phyloP scores from a whole-genome alignment of 164 flowering plant genomes.

The Berberis thunbergii region DNA sequence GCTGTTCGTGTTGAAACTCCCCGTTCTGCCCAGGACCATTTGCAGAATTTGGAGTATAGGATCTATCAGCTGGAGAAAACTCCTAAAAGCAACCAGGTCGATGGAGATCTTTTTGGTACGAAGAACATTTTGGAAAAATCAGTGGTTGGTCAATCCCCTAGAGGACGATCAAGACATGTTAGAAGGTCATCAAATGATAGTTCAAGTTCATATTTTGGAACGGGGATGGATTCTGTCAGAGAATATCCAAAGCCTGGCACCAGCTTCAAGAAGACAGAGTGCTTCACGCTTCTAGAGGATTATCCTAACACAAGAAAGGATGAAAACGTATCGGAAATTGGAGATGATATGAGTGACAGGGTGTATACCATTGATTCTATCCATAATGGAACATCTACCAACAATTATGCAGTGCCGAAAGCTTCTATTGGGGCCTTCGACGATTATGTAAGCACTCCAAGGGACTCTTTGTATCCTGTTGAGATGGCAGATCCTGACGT shows the following conservation, averaged over 20 bases:
- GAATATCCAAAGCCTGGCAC: slow-evolving; percentile 38
- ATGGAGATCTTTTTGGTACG: slow-evolving; percentile 34
- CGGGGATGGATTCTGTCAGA: neutral
- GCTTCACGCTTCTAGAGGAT: slow-evolving; percentile 29
- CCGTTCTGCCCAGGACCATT: slow-evolving; percentile 15
- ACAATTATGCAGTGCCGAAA: slow-evolving; percentile 31
- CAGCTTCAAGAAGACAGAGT: slow-evolving; percentile 43
- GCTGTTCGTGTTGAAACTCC: no score
- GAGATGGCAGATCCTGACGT: slow-evolving; percentile 64
- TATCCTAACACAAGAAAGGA: slow-evolving; percentile 26
- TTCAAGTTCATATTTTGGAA: slow-evolving; percentile 30
- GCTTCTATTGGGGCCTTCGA: slow-evolving; percentile 30
- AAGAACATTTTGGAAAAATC: slow-evolving; percentile 56
- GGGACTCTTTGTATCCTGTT: slow-evolving; percentile 27
- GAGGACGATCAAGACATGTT: slow-evolving; percentile 26
- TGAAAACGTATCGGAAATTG: slow-evolving; percentile 51
- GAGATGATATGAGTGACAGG: slow-evolving; percentile 75
- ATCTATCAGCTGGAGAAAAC: slow-evolving; percentile 34
- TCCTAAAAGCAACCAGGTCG: slow-evolving; percentile 37
- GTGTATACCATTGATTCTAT: slow-evolving; percentile 81
- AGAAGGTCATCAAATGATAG: slow-evolving; percentile 57
- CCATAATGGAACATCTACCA: slow-evolving; percentile 36
- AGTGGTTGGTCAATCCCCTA: slow-evolving; percentile 54
- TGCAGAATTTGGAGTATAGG: slow-evolving; percentile 38
- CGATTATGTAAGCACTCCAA: slow-evolving; percentile 42